Evolutionary conservation across 495 filamentous ascomycete species (phyloP).

Genomic region (Hypomontagnella monticulosa): DNA sequence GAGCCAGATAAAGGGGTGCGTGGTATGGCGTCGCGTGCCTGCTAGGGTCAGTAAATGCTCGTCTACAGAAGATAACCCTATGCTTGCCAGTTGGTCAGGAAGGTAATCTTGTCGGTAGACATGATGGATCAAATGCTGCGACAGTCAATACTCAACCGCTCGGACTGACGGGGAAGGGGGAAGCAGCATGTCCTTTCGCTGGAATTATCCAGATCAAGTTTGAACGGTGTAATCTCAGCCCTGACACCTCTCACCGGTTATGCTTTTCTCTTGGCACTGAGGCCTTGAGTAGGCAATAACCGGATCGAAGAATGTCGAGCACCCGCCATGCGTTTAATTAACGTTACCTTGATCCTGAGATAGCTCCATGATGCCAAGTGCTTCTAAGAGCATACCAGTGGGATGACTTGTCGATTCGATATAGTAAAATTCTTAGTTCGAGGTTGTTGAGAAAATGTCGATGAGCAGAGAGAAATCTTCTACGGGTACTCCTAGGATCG

Average conservation of each 20-base stretch:
- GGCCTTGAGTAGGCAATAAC: constrained; percentile 11
- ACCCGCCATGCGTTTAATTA: constrained; percentile 67
- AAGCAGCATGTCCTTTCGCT: constrained; percentile 83
- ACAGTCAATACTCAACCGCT: constrained; percentile 46
- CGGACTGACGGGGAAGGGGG: constrained; percentile 51
- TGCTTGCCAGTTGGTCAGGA: constrained; percentile 74
- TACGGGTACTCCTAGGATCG: not conserved
- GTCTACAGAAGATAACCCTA: constrained; percentile 18
- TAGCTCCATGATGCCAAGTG: constrained; percentile 41
- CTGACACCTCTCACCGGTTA: constrained; percentile 35
- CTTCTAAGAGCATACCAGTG: constrained; percentile 34
- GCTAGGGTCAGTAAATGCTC: constrained; percentile 41
- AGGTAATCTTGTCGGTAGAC: constrained; percentile 80
- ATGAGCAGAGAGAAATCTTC: not conserved
- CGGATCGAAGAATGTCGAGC: constrained; percentile 51
- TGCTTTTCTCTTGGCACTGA: constrained; percentile 12
- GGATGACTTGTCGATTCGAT: constrained; percentile 12
- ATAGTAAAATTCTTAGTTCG: not conserved
- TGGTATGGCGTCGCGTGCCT: constrained; percentile 81
- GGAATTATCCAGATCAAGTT: constrained; percentile 89
- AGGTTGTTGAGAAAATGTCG: not conserved
- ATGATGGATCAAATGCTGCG: constrained; percentile 59
- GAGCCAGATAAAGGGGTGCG: constrained; percentile 74
- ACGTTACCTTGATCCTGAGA: constrained; percentile 45
- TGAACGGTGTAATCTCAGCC: constrained; percentile 47